phyloP scores from a whole-genome alignment of 1,284 basidiomycete genomes.

The Laetiporus sulphureus region DNA sequence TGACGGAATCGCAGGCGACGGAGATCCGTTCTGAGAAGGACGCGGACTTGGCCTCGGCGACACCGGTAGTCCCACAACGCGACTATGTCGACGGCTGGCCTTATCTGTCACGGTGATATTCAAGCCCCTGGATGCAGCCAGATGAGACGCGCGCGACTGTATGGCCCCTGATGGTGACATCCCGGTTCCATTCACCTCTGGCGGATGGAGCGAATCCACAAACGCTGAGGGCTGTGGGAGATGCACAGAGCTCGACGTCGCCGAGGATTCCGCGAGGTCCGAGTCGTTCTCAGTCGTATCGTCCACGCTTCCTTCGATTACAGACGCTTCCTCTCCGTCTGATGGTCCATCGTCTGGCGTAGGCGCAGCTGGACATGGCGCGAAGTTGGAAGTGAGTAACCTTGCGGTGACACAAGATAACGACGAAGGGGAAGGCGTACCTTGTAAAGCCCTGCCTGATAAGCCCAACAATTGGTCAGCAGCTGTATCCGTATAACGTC shows the following conservation, averaged over 20 bases:
- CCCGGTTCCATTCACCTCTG: conserved; percentile 12
- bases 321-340: conserved; percentile 57
- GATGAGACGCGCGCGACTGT: conserved; percentile 46
- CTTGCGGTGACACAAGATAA: conserved; percentile 8
- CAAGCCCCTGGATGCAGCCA: conserved; percentile 64
- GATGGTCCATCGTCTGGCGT: conserved; percentile 61
- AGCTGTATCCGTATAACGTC: conserved; percentile 71
- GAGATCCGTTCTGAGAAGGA: conserved; percentile 4
- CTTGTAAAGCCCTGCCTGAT: conserved; percentile 53
- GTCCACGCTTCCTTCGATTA: conserved; percentile 67
- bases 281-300: conserved; percentile 52
- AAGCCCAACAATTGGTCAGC: conserved; percentile 74
- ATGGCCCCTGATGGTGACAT: conserved; percentile 15
- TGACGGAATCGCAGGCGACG: conserved; percentile 13
- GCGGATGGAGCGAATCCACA: conserved; percentile 13
- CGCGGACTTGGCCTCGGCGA: conserved; percentile 12
- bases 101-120: conserved; percentile 53
- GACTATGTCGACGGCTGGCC: conserved; percentile 50
- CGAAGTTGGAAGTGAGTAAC: too few species aligned
- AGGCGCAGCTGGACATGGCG: conserved; percentile 33
- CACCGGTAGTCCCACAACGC: conserved; percentile 51
- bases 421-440: conserved; percentile 33
- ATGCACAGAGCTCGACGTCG: conserved; percentile 35
- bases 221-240: conserved; percentile 9
- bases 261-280: conserved; percentile 41